phyloP scores from a whole-genome alignment of 2,329 filamentous ascomycete genomes.

The Pyricularia grisea region DNA sequence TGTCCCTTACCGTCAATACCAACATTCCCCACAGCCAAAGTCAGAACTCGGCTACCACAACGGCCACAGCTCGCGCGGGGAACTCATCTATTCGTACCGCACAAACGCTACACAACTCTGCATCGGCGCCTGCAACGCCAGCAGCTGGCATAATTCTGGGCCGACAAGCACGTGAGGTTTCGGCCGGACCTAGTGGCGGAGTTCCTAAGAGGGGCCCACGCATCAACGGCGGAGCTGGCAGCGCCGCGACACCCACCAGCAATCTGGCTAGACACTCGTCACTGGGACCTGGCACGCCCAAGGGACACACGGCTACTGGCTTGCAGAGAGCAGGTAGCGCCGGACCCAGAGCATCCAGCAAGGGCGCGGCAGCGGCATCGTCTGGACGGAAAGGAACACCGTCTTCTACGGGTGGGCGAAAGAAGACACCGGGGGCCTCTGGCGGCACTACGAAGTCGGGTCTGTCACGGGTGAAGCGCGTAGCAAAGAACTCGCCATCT shows the following conservation, averaged over 20 bases:
- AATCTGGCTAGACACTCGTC: slow-evolving; percentile 53
- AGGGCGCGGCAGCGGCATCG: slow-evolving; percentile 26
- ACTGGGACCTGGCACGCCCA: slow-evolving; percentile 53
- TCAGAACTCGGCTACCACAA: slow-evolving; percentile 24
- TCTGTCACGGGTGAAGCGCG: slow-evolving; percentile 53
- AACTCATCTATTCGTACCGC: slow-evolving; percentile 38
- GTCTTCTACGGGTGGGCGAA: slow-evolving; percentile 32
- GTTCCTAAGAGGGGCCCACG: slow-evolving; percentile 44
- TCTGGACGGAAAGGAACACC: slow-evolving; percentile 40
- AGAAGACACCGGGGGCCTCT: slow-evolving; percentile 25
- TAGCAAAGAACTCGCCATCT: slow-evolving; percentile 50
- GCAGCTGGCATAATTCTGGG: slow-evolving; percentile 51
- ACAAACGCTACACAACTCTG: slow-evolving; percentile 39
- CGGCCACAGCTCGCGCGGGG: slow-evolving; percentile 30
- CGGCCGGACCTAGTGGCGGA: slow-evolving; percentile 41
- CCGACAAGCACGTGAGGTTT: slow-evolving; percentile 46
- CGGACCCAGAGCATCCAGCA: slow-evolving; percentile 44
- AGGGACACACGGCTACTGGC: slow-evolving; percentile 25
- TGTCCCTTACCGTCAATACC: slow-evolving; percentile 25
- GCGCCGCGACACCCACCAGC: slow-evolving; percentile 41
- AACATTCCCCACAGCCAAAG: slow-evolving; percentile 16
- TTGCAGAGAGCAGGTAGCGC: slow-evolving; percentile 42
- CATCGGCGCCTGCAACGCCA: slow-evolving; percentile 50
- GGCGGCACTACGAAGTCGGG: slow-evolving; percentile 42
- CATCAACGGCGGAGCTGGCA: slow-evolving; percentile 35